Percentiles rank a stretch among this genome's conserved stretches.
These are phyloP conservation scores for Colletotrichum musicola DNA, from an alignment of 2,329 filamentous ascomycete genomes.

Conservation along the genomic window DNA sequence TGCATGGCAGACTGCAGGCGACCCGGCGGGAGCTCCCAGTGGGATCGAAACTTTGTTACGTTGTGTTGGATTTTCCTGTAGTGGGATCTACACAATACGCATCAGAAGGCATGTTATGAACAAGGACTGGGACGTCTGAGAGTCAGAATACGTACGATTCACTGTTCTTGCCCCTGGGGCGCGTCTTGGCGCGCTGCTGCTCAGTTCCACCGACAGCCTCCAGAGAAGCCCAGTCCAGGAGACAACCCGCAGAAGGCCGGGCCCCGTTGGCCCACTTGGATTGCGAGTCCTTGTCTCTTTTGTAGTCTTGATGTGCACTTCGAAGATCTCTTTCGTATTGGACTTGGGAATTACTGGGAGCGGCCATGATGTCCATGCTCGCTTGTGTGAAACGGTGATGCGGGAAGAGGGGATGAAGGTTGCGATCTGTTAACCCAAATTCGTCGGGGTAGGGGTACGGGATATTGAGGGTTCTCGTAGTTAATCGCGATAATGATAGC, in stretches of 20 bases:
- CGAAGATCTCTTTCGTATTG: conserved; percentile 56
- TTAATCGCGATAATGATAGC: not conserved
- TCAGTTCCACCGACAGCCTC: conserved; percentile 44
- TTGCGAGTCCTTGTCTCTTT: conserved; percentile 57
- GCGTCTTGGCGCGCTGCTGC: conserved; percentile 49
- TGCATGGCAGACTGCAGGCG: conserved; percentile 51
- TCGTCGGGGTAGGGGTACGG: too few relatives aligned
- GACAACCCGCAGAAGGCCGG: conserved; percentile 47
- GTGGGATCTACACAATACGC: conserved; percentile 11
- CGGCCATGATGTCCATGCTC: conserved; percentile 41
- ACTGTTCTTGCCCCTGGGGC: conserved; percentile 48
- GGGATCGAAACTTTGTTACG: conserved; percentile 51
- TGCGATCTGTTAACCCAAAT: too few relatives aligned
- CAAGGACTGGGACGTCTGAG: not conserved
- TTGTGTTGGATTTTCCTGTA: conserved; percentile 48
- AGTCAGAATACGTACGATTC: conserved; percentile 48
- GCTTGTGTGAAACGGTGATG: too few relatives aligned
- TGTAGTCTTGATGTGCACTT: conserved; percentile 56
- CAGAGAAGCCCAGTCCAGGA: conserved; percentile 33
- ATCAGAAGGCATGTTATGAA: not conserved
- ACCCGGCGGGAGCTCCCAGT: conserved; percentile 43
- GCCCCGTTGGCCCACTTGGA: conserved; percentile 58
- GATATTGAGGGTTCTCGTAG: too few relatives aligned
- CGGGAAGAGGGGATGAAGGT: too few relatives aligned
- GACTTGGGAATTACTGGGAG: conserved; percentile 39